Percentiles rank a stretch among this genome's conserved stretches.
Conservation (phyloP, 495 filamentous ascomycete genomes). For the Penicillium nucicola region DNA sequence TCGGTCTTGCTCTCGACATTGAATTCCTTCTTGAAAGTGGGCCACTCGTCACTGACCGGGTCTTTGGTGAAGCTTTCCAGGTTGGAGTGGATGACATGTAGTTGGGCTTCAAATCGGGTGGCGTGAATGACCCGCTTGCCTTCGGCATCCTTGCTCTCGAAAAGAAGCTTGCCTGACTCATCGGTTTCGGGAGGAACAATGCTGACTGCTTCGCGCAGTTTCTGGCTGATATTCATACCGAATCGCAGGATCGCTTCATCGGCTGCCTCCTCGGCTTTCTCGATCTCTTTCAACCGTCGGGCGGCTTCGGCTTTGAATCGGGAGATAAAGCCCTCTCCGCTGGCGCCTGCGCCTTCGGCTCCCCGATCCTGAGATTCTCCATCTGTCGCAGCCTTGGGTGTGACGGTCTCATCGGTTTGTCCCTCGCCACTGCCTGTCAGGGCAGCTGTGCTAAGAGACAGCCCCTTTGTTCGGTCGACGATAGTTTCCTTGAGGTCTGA, state of each 20-base stretch:
- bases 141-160: slow-evolving; percentile 87
- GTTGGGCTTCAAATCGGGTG: slow-evolving; percentile 90
- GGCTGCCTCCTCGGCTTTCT: slow-evolving; percentile 93
- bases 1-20: slow-evolving; percentile 81
- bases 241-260: slow-evolving; percentile 95
- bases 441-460: slow-evolving; percentile 59
- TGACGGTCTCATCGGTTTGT: slow-evolving; percentile 32
- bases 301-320: slow-evolving; percentile 78
- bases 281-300: slow-evolving; percentile 83
- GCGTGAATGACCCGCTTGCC: slow-evolving; percentile 90
- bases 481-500: slow-evolving; percentile 65
- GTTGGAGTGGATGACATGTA: slow-evolving; percentile 90
- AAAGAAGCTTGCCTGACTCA: slow-evolving; percentile 58
- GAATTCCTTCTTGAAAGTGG: slow-evolving; percentile 71
- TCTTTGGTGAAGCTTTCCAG: slow-evolving; percentile 83
- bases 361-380: slow-evolving; percentile 35
- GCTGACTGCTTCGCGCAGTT: slow-evolving; percentile 85
- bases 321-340: slow-evolving; percentile 77
- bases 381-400: slow-evolving; percentile 31
- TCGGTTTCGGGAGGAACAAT: slow-evolving; percentile 66
- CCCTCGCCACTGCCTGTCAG: slow-evolving; percentile 24
- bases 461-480: slow-evolving; percentile 66
- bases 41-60: slow-evolving; percentile 70
- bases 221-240: slow-evolving; percentile 85
- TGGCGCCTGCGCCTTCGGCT: slow-evolving; percentile 56